Percentiles rank a stretch among this genome's conserved stretches.
Conservation (phyloP, 331 rosid species). For the Pyracantha coccinea region DNA sequence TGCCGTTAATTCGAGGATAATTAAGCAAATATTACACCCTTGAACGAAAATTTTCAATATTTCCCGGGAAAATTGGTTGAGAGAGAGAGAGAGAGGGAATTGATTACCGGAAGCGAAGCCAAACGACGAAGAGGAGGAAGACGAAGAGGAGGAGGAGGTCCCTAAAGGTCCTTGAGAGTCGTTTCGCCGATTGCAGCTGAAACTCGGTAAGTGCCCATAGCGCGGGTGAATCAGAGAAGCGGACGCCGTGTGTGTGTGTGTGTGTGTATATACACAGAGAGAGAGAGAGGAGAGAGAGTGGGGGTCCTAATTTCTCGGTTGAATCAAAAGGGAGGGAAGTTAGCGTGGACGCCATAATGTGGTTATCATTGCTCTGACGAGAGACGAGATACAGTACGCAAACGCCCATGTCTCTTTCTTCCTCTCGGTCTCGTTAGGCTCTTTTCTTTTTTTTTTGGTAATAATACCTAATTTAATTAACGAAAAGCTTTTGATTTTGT, state of each 20-base stretch:
- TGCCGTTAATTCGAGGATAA: not conserved
- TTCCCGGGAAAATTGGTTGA: not conserved
- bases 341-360: constrained; percentile 18
- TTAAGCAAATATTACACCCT: not conserved
- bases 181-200: constrained; percentile 15
- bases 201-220: constrained; percentile 21
- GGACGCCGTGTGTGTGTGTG: constrained; percentile 28
- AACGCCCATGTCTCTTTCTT: too few species aligned
- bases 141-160: constrained; percentile 20
- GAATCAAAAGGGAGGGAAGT: constrained; percentile 15
- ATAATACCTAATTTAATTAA: too few species aligned
- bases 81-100: too few species aligned
- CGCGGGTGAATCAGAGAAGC: constrained; percentile 39
- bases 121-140: constrained; percentile 22
- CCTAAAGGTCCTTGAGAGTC: constrained; percentile 11
- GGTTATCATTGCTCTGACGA: not conserved
- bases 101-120: constrained; percentile 23
- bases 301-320: constrained; percentile 21
- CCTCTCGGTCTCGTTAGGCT: too few species aligned
- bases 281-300: not conserved
- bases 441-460: too few species aligned
- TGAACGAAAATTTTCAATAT: not conserved
- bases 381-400: too few species aligned
- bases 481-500: too few species aligned
- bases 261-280: not conserved